Conservation (phyloP, 805 yeast species). For the Kluyveromyces dobzhanskii region DNA sequence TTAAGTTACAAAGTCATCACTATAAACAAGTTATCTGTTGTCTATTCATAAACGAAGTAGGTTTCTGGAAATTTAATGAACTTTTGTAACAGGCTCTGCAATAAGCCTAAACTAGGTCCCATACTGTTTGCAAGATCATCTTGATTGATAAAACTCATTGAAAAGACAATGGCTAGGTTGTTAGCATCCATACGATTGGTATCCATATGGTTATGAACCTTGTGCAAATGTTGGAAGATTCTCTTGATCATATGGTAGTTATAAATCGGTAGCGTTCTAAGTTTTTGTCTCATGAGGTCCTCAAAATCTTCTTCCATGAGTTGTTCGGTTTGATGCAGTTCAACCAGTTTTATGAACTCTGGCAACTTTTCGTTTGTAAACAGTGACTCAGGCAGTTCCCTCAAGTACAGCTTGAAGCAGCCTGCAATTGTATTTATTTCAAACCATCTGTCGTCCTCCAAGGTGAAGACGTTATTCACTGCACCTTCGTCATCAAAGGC, state of each 20-base stretch:
- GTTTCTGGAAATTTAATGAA: constrained; percentile 36
- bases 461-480: constrained; percentile 34
- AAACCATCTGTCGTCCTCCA: constrained; percentile 52
- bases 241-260: constrained; percentile 64
- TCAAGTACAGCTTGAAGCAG: constrained; percentile 70
- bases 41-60: constrained; percentile 18
- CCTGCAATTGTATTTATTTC: constrained; percentile 86
- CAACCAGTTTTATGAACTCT: constrained; percentile 37
- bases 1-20: background rate
- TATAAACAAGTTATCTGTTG: background rate
- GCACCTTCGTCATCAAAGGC: constrained; percentile 44
- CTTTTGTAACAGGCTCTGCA: constrained; percentile 43
- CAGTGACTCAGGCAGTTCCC: constrained; percentile 83
- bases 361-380: constrained; percentile 61
- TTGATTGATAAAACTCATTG: constrained; percentile 49
- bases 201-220: constrained; percentile 57
- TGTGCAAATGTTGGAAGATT: constrained; percentile 59
- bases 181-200: constrained; percentile 81
- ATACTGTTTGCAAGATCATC: constrained; percentile 36
- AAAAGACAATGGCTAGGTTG: constrained; percentile 83
- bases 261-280: constrained; percentile 46
- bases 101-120: constrained; percentile 44
- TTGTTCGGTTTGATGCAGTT: constrained; percentile 15
- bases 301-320: constrained; percentile 20
- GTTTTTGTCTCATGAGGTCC: constrained; percentile 21